Conservation (phyloP, 495 filamentous ascomycete genomes). For the Saxophila tyrrhenica region DNA sequence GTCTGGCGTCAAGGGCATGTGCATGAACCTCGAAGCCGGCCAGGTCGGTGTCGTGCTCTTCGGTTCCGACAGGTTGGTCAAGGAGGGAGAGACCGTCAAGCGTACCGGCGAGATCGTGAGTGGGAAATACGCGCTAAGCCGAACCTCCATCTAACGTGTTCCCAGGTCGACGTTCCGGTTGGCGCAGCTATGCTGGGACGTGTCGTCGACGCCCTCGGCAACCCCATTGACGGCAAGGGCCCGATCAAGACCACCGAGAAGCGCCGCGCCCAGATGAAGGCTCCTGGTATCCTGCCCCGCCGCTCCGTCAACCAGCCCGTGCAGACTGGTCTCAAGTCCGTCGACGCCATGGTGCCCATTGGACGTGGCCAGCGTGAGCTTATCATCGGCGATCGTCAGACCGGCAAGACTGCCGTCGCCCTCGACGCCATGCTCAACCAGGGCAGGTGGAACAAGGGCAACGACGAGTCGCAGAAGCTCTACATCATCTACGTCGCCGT, state of each 20-base stretch:
- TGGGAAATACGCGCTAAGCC: conserved; percentile 18
- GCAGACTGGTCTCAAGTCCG: conserved; percentile 97
- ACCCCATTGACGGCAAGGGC: conserved; percentile 99
- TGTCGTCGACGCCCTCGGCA: conserved; percentile 96
- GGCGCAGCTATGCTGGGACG: conserved; percentile 86
- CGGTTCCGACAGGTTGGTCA: conserved; percentile 98
- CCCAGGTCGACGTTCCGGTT: conserved; percentile 91
- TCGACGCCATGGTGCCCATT: conserved; percentile 99
- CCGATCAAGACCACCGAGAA: conserved; percentile 83
- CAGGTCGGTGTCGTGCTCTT: conserved; percentile 99
- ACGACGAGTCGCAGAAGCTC: conserved; percentile 91
- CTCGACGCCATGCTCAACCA: conserved; percentile 98
- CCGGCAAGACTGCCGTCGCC: conserved; percentile 98
- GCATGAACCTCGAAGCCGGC: conserved; percentile 99
- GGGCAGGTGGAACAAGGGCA: conserved; percentile 87
- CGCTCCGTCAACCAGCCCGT: conserved; percentile 95
- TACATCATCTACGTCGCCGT: conserved; percentile 99
- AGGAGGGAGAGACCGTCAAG: conserved; percentile 98
- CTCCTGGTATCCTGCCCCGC: conserved; percentile 94
- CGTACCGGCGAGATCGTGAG: conserved; percentile 98
- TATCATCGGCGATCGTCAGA: conserved; percentile 99
- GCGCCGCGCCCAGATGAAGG: conserved; percentile 97
- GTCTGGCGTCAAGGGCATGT: conserved; percentile 99
- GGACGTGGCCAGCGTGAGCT: conserved; percentile 99
- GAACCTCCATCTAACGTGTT: conserved; percentile 15